A percentile compares a stretch with the other conserved stretches of the same genome.
Conservation (phyloP, 148 eudicot species). For the Chenopodium suecicum region DNA sequence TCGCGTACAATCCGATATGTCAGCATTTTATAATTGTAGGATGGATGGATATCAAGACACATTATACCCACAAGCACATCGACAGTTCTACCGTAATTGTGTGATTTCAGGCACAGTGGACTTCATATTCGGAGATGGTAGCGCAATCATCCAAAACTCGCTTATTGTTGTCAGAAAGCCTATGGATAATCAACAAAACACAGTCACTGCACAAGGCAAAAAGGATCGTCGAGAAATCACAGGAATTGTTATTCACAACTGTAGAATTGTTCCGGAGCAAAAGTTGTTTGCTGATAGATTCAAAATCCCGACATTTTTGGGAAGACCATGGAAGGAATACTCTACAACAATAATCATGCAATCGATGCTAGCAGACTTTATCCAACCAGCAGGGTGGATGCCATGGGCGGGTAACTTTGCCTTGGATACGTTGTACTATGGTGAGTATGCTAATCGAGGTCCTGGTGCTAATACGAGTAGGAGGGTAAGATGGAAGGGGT, state of each 20-base stretch:
- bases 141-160: constrained; percentile 51
- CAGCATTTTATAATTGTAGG: constrained; percentile 52
- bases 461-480: constrained; percentile 45
- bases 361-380: constrained; percentile 43
- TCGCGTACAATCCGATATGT: constrained; percentile 49
- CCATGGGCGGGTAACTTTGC: constrained; percentile 46
- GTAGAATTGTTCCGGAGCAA: constrained; percentile 67
- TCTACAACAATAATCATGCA: constrained; percentile 65
- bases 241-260: constrained; percentile 64
- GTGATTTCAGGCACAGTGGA: constrained; percentile 53
- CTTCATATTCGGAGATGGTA: constrained; percentile 56
- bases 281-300: constrained; percentile 35
- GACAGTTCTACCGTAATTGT: constrained; percentile 56
- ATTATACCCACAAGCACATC: constrained; percentile 41
- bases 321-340: constrained; percentile 71
- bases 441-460: constrained; percentile 55
- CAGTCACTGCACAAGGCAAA: constrained; percentile 72
- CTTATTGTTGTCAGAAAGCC: constrained; percentile 50
- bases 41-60: constrained; percentile 66
- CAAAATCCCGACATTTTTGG: constrained; percentile 44
- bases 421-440: constrained; percentile 41
- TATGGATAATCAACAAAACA: constrained; percentile 45
- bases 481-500: constrained; percentile 62
- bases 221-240: constrained; percentile 27
- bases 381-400: constrained; percentile 66